Evolutionary conservation across 2,329 filamentous ascomycete species (phyloP).

Genomic region (Aureobasidium musti): DNA sequence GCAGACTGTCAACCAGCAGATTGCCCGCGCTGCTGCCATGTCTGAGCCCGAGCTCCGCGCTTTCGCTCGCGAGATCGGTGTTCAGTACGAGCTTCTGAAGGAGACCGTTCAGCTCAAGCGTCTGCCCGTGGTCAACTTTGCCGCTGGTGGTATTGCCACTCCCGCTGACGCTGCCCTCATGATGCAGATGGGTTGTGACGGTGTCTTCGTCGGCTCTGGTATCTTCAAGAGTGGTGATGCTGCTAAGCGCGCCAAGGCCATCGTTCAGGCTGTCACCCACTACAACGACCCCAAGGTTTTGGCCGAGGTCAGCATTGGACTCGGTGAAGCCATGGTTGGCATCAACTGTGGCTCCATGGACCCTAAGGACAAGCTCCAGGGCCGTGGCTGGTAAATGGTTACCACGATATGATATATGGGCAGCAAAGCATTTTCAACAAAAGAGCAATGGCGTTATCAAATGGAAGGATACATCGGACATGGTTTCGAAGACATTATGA

Average conservation of each 20-base stretch:
- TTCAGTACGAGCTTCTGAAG: conserved; percentile 75
- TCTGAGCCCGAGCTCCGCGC: conserved; percentile 72
- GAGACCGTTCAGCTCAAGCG: conserved; percentile 85
- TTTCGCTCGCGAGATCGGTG: conserved; percentile 78
- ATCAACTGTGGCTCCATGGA: conserved; percentile 82
- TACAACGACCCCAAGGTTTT: conserved; percentile 82
- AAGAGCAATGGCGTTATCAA: conserved; percentile 18
- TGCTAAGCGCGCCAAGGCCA: conserved; percentile 85
- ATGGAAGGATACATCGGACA: neutral
- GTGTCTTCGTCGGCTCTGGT: conserved; percentile 93
- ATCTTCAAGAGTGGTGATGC: conserved; percentile 98
- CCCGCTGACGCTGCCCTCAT: conserved; percentile 95
- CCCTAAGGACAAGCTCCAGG: conserved; percentile 78
- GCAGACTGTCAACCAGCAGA: conserved; percentile 82
- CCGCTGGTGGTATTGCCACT: conserved; percentile 98
- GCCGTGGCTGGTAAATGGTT: conserved; percentile 71
- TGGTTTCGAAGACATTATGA: neutral
- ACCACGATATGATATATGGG: neutral
- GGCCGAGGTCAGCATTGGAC: conserved; percentile 80
- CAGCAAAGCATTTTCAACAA: neutral
- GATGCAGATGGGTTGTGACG: conserved; percentile 99
- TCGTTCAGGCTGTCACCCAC: conserved; percentile 92
- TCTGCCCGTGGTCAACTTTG: conserved; percentile 95
- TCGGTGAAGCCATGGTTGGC: conserved; percentile 98
- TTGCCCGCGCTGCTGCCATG: conserved; percentile 68